phyloP scores from a whole-genome alignment of 176 grass and related monocot genomes.

The Juncus effusus region DNA sequence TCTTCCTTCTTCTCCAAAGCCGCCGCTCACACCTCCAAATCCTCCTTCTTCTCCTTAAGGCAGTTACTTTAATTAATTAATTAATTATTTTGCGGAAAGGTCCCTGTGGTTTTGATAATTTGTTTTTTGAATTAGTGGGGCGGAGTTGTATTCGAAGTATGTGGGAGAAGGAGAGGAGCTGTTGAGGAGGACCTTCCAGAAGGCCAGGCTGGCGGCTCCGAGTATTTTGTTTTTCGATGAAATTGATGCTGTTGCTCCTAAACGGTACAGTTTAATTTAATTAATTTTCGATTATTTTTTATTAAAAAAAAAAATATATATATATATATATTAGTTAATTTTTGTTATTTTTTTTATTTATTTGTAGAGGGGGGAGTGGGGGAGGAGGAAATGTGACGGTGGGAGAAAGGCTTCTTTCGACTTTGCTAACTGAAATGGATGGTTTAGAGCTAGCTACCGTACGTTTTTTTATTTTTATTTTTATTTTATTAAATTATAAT shows the following conservation, averaged over 20 bases:
- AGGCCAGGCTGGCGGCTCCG: conserved; percentile 63
- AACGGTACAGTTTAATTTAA: conserved; percentile 46
- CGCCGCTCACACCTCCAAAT: conserved; percentile 61
- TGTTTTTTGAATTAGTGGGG: conserved; percentile 42
- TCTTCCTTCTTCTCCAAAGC: conserved; percentile 45
- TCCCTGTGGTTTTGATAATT: no score
- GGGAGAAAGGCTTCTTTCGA: conserved; percentile 82
- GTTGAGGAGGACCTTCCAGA: conserved; percentile 76
- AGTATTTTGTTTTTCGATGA: conserved; percentile 94
- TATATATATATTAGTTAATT: no score
- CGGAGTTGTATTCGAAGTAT: conserved; percentile 88
- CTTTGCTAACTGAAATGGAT: conserved; percentile 94
- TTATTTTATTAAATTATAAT: conserved; percentile 6
- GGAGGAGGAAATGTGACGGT: conserved; percentile 54
- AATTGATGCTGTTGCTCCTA: conserved; percentile 72
- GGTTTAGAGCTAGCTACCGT: conserved; percentile 72
- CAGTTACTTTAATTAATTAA: conserved; percentile 22
- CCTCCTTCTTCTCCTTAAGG: not conserved
- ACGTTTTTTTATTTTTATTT: conserved; percentile 12
- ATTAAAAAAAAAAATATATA: no score
- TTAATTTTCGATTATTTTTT: conserved; percentile 15
- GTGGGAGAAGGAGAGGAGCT: conserved; percentile 96
- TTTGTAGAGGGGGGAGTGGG: conserved; percentile 46
- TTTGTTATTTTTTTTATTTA: not conserved
- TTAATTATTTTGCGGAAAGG: no score